Percentiles rank a stretch among this genome's conserved stretches.
phyloP scores from a whole-genome alignment of 2,329 filamentous ascomycete genomes.

The Aspergillus sp. region DNA sequence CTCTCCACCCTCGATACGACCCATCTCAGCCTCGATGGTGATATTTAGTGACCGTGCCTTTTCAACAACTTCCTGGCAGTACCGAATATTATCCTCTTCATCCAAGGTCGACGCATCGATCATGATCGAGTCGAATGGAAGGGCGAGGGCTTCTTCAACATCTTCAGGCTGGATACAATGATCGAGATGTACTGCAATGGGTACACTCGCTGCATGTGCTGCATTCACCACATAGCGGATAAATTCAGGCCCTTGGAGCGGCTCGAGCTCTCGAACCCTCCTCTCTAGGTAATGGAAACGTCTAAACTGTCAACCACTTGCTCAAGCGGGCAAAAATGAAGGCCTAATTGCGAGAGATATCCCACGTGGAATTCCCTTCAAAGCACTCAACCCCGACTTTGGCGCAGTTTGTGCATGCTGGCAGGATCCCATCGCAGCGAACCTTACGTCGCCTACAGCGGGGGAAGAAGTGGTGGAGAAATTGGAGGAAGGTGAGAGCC shows the following conservation, averaged over 20 bases:
- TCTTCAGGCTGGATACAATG: conserved; percentile 55
- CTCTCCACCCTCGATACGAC: conserved; percentile 64
- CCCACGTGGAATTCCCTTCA: conserved; percentile 1
- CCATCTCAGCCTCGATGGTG: conserved; percentile 63
- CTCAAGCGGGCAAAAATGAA: too few relatives aligned
- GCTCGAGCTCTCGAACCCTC: too few relatives aligned
- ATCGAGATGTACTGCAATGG: conserved; percentile 58
- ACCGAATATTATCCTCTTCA: conserved; percentile 59
- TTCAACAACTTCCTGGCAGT: conserved; percentile 53
- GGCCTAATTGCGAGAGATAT: too few relatives aligned
- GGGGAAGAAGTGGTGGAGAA: too few relatives aligned
- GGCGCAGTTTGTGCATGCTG: conserved; percentile 4
- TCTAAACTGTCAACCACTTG: too few relatives aligned
- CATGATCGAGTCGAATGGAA: conserved; percentile 64
- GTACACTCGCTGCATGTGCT: conserved; percentile 50
- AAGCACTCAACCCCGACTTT: conserved; percentile 4
- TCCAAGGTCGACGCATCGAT: conserved; percentile 67
- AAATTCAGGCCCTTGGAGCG: conserved; percentile 48
- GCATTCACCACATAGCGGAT: conserved; percentile 49
- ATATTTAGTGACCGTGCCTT: conserved; percentile 32
- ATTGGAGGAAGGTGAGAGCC: too few relatives aligned
- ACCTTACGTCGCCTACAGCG: conserved; percentile 4
- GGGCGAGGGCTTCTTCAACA: conserved; percentile 50
- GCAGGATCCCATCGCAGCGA: conserved; percentile 4
- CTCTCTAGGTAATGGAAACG: too few relatives aligned